Evolutionary conservation across 2,329 filamentous ascomycete genomes (phyloP), one percentile per base, ranked within the genome.

Genomic region (Myrmaecium sp.): DNA sequence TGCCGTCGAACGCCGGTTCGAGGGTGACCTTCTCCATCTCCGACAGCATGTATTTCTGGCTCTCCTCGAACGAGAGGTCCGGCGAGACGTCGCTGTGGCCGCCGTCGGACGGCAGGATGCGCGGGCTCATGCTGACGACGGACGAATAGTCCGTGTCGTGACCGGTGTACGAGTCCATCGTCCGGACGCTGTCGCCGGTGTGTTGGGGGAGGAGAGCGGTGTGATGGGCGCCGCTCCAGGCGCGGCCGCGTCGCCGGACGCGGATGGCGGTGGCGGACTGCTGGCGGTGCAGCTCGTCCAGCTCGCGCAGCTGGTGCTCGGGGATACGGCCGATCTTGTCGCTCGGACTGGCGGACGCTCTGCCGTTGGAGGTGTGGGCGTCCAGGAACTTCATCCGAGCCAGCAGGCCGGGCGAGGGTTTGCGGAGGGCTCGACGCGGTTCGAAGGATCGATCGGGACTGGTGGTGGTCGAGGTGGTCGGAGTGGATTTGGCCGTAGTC

Each of bases 21-120:
- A 24, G 2, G n/a, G n/a, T n/a, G n/a, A n/a, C n/a, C 69, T 59
- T 80, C 67, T 51, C 69, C 63, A 52, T 71, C 49, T 82, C 75
- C 30, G 76, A 74, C 46, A 81, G 55, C 23, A 71, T 66, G 46
- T 80, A 82, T 50, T 82, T 81, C 44, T 76, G 66, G 52, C 82
- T 76, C 64, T 76, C 72, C 36, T 66, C 64, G 49, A 70, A 33
- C 25, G 33, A 29, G 25, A 42, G 38, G 17, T 41, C 43, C 16
- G n/a, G n/a, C n/a, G n/a, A n/a, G 14, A 24, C 9, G 11, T 31
- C 29, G 55, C 52, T 39, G 45, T 55, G 47, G 62, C 73, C 54
- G 5, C 49, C 55, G 35, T 60, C 57, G 16, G 55, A 56, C n/a
- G 60, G 55, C 27, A 57, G 52, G 29, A 70, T 56, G 36, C 60